Evolutionary conservation across 306 rosid species (phyloP).

Genomic region (Sphenostylis stenocarpa): DNA sequence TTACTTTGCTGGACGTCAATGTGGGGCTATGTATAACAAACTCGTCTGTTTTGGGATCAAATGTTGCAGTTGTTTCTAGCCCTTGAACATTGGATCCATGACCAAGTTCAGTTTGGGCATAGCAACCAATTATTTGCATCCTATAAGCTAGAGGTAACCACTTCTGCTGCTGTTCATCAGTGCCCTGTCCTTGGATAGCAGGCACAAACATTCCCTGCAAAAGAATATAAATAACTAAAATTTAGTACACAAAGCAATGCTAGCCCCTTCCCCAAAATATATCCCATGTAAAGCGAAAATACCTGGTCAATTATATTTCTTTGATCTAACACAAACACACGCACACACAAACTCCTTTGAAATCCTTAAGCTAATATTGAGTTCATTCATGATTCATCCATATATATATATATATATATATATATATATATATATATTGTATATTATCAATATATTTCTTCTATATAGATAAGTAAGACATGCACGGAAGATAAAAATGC

Average conservation of each 20-base stretch:
- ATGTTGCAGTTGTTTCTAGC: constrained; percentile 95
- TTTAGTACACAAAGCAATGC: constrained; percentile 11
- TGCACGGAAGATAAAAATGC: not conserved
- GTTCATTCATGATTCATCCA: constrained; percentile 3
- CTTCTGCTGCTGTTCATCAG: constrained; percentile 87
- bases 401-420: no score
- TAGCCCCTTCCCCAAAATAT: not conserved
- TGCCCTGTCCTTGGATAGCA: constrained; percentile 80
- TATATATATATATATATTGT: no score
- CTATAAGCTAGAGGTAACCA: constrained; percentile 89
- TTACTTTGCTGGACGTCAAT: constrained; percentile 91
- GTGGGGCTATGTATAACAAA: constrained; percentile 91
- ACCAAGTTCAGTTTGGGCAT: constrained; percentile 99
- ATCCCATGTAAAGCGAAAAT: not conserved
- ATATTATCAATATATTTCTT: not conserved
- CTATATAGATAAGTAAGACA: not conserved
- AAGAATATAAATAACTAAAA: constrained; percentile 22
- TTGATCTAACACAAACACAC: constrained; percentile 4
- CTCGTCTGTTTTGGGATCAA: constrained; percentile 82
- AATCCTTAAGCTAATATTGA: constrained; percentile 5
- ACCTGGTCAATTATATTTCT: not conserved
- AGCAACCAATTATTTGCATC: constrained; percentile 98
- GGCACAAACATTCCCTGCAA: constrained; percentile 94
- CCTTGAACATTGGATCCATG: constrained; percentile 99
- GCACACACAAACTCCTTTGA: not conserved